Evolutionary conservation across 2,329 filamentous ascomycete species (phyloP).

Genomic region (Fusarium sp.): DNA sequence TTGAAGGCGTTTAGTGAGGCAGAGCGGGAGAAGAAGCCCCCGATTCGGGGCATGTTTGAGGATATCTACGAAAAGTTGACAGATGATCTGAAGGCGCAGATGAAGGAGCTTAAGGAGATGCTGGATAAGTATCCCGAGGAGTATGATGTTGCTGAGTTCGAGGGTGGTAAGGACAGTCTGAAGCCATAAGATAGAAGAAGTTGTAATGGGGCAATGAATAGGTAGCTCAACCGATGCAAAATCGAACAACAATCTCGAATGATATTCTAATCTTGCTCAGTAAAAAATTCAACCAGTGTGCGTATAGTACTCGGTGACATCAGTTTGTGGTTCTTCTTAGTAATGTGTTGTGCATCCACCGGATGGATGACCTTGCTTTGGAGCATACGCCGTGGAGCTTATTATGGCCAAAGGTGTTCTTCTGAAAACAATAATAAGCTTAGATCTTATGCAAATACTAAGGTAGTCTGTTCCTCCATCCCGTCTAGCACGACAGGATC

Average conservation of each 20-base stretch:
- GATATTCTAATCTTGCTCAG: background rate
- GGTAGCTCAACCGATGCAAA: background rate
- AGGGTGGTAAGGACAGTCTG: constrained; percentile 76
- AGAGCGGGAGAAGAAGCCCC: constrained; percentile 82
- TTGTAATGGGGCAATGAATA: background rate
- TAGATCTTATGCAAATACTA: background rate
- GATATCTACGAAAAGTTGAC: constrained; percentile 92
- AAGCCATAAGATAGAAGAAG: constrained; percentile 41
- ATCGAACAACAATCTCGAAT: background rate
- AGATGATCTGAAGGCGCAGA: constrained; percentile 79
- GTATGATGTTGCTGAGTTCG: constrained; percentile 83
- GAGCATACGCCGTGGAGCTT: background rate
- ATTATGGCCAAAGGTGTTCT: background rate
- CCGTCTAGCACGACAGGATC: background rate
- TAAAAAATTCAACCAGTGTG: background rate
- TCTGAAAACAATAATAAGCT: background rate
- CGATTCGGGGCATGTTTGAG: constrained; percentile 78
- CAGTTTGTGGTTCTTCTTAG: background rate
- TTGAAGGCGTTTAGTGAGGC: constrained; percentile 85
- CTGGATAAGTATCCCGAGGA: constrained; percentile 89
- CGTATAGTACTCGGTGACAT: background rate
- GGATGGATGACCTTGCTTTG: background rate
- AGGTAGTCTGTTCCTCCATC: background rate
- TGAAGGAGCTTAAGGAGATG: constrained; percentile 74
- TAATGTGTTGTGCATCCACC: background rate